A percentile compares a stretch with the other conserved stretches of the same genome.
Evolutionary conservation across 2,329 filamentous ascomycete species (phyloP).

Genomic region (Cladobotryum protrusum): DNA sequence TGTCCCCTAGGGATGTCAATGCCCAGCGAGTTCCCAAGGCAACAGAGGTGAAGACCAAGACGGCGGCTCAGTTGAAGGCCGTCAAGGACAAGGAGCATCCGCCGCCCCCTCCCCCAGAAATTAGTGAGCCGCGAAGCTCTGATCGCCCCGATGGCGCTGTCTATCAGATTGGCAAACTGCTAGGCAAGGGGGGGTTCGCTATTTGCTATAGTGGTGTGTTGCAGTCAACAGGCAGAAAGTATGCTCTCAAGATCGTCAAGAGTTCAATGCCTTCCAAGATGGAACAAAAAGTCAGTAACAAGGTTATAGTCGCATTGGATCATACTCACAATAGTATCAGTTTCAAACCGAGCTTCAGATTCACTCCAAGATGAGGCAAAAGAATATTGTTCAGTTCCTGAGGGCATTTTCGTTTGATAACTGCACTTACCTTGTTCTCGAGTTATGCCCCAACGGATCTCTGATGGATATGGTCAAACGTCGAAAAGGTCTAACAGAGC

Average conservation of each 20-base stretch:
- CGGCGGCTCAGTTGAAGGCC: constrained; percentile 47
- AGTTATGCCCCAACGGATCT: constrained; percentile 91
- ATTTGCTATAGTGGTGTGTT: constrained; percentile 71
- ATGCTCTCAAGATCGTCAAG: constrained; percentile 77
- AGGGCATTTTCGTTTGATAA: constrained; percentile 85
- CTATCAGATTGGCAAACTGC: constrained; percentile 66
- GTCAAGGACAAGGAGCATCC: constrained; percentile 61
- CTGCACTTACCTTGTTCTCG: constrained; percentile 88
- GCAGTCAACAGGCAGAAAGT: constrained; percentile 58
- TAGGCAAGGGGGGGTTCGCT: constrained; percentile 78
- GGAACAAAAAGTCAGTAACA: constrained; percentile 64
- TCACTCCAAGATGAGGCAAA: constrained; percentile 94
- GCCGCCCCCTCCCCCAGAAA: constrained; percentile 54
- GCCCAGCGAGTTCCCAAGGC: constrained; percentile 47
- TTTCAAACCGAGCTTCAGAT: constrained; percentile 87
- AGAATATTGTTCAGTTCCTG: constrained; percentile 92
- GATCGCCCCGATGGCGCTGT: constrained; percentile 64
- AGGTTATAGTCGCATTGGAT: neutral
- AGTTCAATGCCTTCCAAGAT: constrained; percentile 77
- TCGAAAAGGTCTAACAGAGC: constrained; percentile 82
- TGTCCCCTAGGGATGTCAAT: constrained; percentile 60
- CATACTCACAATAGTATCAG: constrained; percentile 26
- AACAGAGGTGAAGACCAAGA: constrained; percentile 46
- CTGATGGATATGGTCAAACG: constrained; percentile 97
- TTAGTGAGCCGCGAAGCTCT: constrained; percentile 57